Base-by-base conservation (phyloP, 148 eudicot genomes). In the Bassia scoparia region DNA sequence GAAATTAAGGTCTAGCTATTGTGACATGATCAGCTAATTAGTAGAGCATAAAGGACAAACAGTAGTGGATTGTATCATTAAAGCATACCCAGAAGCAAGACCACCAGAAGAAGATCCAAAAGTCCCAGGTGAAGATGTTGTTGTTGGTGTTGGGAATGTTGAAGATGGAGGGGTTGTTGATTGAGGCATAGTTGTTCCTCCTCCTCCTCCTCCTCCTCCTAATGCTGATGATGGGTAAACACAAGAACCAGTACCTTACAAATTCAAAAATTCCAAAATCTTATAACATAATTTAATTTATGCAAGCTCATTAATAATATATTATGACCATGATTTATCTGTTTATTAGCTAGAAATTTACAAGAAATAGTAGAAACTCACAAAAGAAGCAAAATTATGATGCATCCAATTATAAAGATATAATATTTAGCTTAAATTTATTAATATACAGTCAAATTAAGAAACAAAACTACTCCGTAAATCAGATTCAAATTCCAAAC, bases 191-290 rank as follows among this genome's bases (percentile, higher is more conserved):
- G 80, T 63, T 17, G 84, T 61, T 24, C 71, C 48, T 53, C 80
- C 55, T 29, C 77, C 55, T 29, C 77, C 48, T 31, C 75, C 37
- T 61, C 80, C 67, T 27, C 78, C 67, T 27, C 80, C 61, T 24
- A 76, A 41, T 48, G 72, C 61, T 21, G 87, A 72, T 10, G 89
- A 74, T 50, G 93, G 86, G 73, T 74, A 94, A 50, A 83, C 29
- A 69, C 98, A 94, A n/a, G 90, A 74, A 43, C 98, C 99, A 44
- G 83, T 69, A 78, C 99, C 99, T 95, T n/a, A n/a, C n/a, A 18
- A 0, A 68, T 56, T 74, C 26, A 46, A 58, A 70, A 68, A 35
- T 60, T 71, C 60, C 30, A 49, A 70, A 59, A 58, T 24, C 34
- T 50, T 20, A 44, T 5, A 67, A 46, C 16, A 73, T 20, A 44